Conservation (phyloP, 352 stramenopile genomes). For the Globisporangium okanoganense region DNA sequence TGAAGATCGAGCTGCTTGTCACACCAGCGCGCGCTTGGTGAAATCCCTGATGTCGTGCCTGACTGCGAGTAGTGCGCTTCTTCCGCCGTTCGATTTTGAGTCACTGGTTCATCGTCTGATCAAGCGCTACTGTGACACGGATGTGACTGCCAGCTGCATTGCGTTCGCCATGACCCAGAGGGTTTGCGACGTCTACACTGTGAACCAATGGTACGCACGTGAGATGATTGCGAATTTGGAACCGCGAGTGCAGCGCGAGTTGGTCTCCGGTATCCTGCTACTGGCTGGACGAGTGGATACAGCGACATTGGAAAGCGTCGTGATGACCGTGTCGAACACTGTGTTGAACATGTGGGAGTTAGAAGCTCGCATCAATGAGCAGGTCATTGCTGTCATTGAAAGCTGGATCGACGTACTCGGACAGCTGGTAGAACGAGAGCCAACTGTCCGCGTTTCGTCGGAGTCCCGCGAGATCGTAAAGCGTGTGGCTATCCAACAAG, state of each 20-base stretch:
- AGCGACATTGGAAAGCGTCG: neutral
- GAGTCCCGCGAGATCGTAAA: constrained; percentile 12
- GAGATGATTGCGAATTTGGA: constrained; percentile 3
- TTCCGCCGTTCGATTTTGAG: constrained; percentile 13
- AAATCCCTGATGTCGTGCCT: constrained; percentile 12
- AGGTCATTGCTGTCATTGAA: neutral
- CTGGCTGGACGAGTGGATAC: constrained; percentile 6
- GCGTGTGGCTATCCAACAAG: constrained; percentile 1
- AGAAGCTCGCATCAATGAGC: neutral
- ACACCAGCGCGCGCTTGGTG: constrained; percentile 2
- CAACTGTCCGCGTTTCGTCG: neutral
- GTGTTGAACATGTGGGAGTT: neutral
- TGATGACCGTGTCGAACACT: neutral
- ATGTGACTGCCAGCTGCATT: constrained; percentile 24
- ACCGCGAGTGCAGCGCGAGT: constrained; percentile 2
- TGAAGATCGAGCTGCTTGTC: neutral
- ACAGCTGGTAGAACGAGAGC: neutral
- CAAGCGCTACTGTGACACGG: constrained; percentile 12
- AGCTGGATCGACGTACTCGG: constrained; percentile 10
- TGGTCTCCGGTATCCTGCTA: neutral
- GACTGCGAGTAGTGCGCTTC: neutral
- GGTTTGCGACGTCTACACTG: constrained; percentile 31
- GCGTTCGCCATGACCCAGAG: constrained; percentile 32
- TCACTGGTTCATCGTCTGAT: constrained; percentile 11
- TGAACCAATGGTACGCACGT: constrained; percentile 16